Base-by-base conservation (phyloP, 176 grass and related monocot species). In the Eremochloa ophiuroides region DNA sequence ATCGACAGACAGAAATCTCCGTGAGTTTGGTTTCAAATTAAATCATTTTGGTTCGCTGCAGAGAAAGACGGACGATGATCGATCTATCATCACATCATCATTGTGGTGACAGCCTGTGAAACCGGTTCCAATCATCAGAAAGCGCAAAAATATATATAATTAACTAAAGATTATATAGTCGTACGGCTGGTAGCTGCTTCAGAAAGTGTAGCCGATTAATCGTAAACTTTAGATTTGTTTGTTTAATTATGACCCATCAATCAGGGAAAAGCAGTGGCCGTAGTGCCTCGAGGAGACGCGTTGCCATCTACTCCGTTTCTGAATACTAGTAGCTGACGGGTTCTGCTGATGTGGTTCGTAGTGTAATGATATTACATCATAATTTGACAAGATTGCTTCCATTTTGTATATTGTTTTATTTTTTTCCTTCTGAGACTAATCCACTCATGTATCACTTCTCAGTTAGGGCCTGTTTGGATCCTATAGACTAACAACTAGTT, bases 111-210 rank as follows among this genome's bases (percentile, higher is more conserved):
- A 88, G 69, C 61, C 75, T 80, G 69, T 30, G 69, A 82, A 82
- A 77, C 55, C 20, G 72, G 39, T 80, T 74, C 50, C 31, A 80
- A 88, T 88, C 87, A 80, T 88, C 48, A 51, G 50, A 80, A 69
- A 73, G 68, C 3, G 23, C 38, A 8, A 13, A 13, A 20, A 2
- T 18, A 18, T 46, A 29, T 18, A 16, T 18, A 29, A 47, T 6
- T 50, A 17, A 23, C 34, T 35, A 5, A 35, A 68, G 50, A 56
- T 29, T 4, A 9, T 58, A 58, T 10, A n/a, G 61, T 30, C 71
- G 51, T 17, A 20, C 50, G 46, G 17, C 26, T 81, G 53, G n/a
- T n/a, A n/a, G n/a, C 17, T 70, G 71, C 60, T 62, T 62, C 62
- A 10, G 2, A 64, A 73, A 33, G 28, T 27, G 8, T 67, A 67